Conservation (phyloP, 2,329 filamentous ascomycete genomes). For the Biscogniauxia sp. region DNA sequence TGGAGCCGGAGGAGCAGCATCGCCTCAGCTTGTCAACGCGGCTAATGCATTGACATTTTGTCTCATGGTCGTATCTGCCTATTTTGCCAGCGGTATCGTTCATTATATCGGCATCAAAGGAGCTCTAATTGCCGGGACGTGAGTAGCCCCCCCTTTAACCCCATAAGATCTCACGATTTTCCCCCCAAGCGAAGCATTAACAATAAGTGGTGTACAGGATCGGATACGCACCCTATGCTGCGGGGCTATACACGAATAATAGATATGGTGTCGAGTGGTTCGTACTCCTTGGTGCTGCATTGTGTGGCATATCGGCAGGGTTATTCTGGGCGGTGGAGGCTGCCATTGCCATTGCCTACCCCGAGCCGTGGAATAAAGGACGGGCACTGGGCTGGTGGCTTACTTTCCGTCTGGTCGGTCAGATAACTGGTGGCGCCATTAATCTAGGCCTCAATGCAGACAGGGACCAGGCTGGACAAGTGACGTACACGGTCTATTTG, state of each 20-base stretch:
- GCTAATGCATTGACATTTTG: constrained; percentile 71
- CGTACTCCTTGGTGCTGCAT: constrained; percentile 63
- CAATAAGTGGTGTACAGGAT: constrained; percentile 37
- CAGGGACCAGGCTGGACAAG: constrained; percentile 56
- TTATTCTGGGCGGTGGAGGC: constrained; percentile 76
- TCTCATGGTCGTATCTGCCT: constrained; percentile 70
- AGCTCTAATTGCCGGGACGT: constrained; percentile 68
- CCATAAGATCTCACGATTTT: not conserved
- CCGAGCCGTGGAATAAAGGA: constrained; percentile 66
- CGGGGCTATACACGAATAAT: constrained; percentile 71
- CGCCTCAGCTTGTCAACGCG: constrained; percentile 65
- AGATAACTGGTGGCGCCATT: constrained; percentile 70
- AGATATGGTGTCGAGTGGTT: constrained; percentile 68
- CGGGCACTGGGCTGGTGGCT: constrained; percentile 69
- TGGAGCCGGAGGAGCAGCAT: constrained; percentile 65
- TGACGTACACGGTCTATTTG: constrained; percentile 67
- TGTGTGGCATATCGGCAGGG: constrained; percentile 69
- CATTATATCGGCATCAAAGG: constrained; percentile 69
- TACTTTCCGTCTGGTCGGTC: constrained; percentile 55
- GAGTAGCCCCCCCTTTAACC: constrained; percentile 22
- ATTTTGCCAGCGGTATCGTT: constrained; percentile 62
- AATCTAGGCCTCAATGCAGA: constrained; percentile 65
- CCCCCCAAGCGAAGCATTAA: constrained; percentile 4
- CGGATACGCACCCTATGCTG: constrained; percentile 69
- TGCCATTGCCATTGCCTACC: constrained; percentile 70